Percentiles rank a stretch among this genome's conserved stretches.
These are phyloP conservation scores for Pelargonium nanum DNA, from an alignment of 345 rosid genomes.

Conservation along the genomic window DNA sequence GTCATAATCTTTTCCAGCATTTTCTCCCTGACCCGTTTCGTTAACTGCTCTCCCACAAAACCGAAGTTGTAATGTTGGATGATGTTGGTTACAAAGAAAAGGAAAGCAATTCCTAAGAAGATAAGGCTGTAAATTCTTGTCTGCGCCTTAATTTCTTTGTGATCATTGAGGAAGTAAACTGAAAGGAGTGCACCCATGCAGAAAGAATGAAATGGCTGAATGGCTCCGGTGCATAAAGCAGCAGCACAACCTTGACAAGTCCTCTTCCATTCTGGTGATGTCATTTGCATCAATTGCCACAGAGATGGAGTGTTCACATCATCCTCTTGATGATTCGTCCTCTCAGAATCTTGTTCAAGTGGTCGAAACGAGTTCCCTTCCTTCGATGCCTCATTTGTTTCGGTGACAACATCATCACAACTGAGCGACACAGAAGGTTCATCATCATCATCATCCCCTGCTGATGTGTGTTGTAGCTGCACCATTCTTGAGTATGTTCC, in stretches of 20 bases:
- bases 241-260: constrained; percentile 17
- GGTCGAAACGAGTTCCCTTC: constrained; percentile 1
- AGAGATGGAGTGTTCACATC: no score
- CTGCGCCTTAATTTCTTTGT: constrained; percentile 9
- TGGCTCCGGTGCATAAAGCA: constrained; percentile 16
- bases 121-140: constrained; percentile 17
- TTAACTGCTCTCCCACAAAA: constrained; percentile 23
- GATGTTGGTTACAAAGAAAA: constrained; percentile 16
- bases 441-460: constrained; percentile 1
- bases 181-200: constrained; percentile 18
- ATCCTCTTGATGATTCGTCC: neutral
- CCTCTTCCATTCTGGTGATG: constrained; percentile 22
- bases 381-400: no score
- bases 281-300: constrained; percentile 13
- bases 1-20: constrained; percentile 22
- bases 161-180: constrained; percentile 14
- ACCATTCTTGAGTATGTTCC: constrained; percentile 27
- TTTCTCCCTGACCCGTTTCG: constrained; percentile 17
- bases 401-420: no score
- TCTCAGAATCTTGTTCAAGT: neutral
- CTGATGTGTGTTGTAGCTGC: constrained; percentile 19
- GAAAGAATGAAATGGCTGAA: constrained; percentile 17
- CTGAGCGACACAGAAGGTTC: neutral
- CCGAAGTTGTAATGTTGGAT: constrained; percentile 29
- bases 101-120: constrained; percentile 15